These are phyloP conservation scores for Alternaria gaisen DNA, from an alignment of 2,329 filamentous ascomycete genomes.

Conservation along the genomic window DNA sequence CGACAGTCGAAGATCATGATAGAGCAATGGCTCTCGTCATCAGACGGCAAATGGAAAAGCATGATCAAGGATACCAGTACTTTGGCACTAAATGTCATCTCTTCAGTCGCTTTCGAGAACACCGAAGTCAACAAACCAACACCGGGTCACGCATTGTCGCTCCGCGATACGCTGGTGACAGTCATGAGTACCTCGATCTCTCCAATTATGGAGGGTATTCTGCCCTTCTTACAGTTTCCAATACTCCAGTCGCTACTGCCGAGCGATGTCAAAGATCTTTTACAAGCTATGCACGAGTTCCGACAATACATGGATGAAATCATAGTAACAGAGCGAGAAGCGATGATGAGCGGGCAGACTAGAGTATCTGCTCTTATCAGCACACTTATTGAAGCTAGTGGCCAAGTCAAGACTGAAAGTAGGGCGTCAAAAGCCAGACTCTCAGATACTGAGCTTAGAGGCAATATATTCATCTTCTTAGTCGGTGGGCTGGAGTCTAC, in stretches of 20 bases:
- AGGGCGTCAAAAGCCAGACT: slow-evolving; percentile 11
- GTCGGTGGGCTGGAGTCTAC: slow-evolving; percentile 45
- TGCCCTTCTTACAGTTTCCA: slow-evolving; percentile 13
- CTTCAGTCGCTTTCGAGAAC: slow-evolving; percentile 49
- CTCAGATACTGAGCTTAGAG: slow-evolving; percentile 35
- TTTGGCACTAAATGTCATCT: slow-evolving; percentile 51
- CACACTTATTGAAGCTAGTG: slow-evolving; percentile 39
- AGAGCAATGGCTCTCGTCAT: slow-evolving; percentile 29
- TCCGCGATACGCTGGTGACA: slow-evolving; percentile 34
- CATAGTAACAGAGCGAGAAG: neutral
- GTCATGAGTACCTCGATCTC: slow-evolving; percentile 40
- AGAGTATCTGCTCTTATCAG: slow-evolving; percentile 38
- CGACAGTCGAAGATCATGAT: slow-evolving; percentile 60
- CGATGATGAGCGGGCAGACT: neutral
- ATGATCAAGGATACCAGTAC: slow-evolving; percentile 47
- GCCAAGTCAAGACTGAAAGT: neutral
- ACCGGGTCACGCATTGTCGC: slow-evolving; percentile 23
- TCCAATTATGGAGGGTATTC: slow-evolving; percentile 19
- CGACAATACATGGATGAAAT: slow-evolving; percentile 28
- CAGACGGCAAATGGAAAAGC: slow-evolving; percentile 29
- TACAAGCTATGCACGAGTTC: slow-evolving; percentile 26
- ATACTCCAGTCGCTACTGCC: slow-evolving; percentile 29
- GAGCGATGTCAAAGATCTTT: slow-evolving; percentile 26
- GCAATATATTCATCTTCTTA: slow-evolving; percentile 45
- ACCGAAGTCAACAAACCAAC: slow-evolving; percentile 23